phyloP scores from a whole-genome alignment of 2,329 filamentous ascomycete species.

The Colletotrichum cuscutae region DNA sequence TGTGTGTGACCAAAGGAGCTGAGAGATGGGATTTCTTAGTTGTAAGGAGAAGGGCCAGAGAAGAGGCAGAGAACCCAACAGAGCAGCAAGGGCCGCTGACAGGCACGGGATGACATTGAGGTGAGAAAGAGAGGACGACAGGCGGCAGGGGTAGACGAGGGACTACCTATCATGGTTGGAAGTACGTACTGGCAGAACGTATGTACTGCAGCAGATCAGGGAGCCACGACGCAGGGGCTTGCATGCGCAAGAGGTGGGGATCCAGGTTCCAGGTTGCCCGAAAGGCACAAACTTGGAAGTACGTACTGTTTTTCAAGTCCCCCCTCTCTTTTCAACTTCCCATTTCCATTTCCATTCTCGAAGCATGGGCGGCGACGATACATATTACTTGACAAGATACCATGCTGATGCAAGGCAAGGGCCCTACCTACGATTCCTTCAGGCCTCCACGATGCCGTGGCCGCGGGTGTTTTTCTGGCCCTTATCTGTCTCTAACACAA shows the following conservation, averaged over 20 bases:
- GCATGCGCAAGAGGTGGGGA: not conserved
- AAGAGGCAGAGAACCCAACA: not conserved
- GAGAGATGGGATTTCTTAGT: not conserved
- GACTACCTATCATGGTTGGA: no score
- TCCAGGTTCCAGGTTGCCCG: not conserved
- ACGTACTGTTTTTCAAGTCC: not conserved
- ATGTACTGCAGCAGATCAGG: slow-evolving; percentile 1
- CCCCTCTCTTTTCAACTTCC: not conserved
- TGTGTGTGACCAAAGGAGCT: not conserved
- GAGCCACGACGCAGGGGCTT: slow-evolving; percentile 13
- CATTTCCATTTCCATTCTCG: no score
- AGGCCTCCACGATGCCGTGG: no score
- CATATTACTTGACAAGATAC: not conserved
- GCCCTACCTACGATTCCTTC: not conserved
- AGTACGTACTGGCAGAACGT: not conserved
- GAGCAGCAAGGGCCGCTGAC: not conserved
- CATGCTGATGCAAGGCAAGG: not conserved
- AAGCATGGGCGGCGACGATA: not conserved
- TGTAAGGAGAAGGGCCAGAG: not conserved
- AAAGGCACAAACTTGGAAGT: not conserved
- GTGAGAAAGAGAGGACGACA: not conserved
- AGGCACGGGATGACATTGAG: not conserved
- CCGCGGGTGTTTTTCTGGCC: no score
- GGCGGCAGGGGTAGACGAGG: not conserved
- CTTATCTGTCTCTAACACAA: not conserved